Conservation (phyloP, 371 early-diverging fungal genomes). For the Mucor mucedo region DNA sequence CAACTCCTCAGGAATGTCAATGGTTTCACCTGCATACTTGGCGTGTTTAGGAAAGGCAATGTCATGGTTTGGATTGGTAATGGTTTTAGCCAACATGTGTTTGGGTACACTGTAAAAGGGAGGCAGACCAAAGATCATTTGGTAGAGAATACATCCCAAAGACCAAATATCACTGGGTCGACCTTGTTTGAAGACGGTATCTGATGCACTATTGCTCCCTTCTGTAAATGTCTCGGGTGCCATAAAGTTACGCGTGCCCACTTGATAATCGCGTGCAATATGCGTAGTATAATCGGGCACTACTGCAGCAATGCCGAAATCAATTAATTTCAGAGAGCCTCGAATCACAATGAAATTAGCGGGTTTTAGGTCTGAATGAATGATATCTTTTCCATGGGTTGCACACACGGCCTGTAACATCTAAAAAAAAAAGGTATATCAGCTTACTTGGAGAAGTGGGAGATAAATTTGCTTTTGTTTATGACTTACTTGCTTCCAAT, state of each 20-base stretch:
- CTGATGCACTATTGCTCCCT: conserved; percentile 11
- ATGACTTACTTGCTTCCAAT: conserved; percentile 79
- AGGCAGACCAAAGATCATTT: conserved; percentile 91
- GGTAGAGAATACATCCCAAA: conserved; percentile 96
- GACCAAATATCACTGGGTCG: conserved; percentile 96
- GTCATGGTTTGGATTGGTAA: background rate
- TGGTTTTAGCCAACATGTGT: conserved; percentile 60
- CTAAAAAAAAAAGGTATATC: conserved; percentile 38
- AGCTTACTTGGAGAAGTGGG: no score
- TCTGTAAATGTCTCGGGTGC: conserved; percentile 88
- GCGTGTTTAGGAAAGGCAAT: background rate
- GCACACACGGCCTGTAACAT: conserved; percentile 92
- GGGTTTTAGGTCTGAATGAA: conserved; percentile 97
- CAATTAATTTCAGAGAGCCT: conserved; percentile 91
- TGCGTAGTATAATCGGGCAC: conserved; percentile 96
- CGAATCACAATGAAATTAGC: conserved; percentile 91
- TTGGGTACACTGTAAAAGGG: conserved; percentile 87
- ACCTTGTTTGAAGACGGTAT: conserved; percentile 52
- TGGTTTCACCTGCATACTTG: background rate
- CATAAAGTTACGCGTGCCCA: conserved; percentile 98
- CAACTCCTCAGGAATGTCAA: background rate
- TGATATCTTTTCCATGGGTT: conserved; percentile 87
- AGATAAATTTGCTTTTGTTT: background rate
- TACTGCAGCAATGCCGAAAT: conserved; percentile 98
- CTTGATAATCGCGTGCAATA: conserved; percentile 86